Base-by-base conservation (phyloP, 2,329 filamentous ascomycete genomes). In the Fusarium pilosicola region DNA sequence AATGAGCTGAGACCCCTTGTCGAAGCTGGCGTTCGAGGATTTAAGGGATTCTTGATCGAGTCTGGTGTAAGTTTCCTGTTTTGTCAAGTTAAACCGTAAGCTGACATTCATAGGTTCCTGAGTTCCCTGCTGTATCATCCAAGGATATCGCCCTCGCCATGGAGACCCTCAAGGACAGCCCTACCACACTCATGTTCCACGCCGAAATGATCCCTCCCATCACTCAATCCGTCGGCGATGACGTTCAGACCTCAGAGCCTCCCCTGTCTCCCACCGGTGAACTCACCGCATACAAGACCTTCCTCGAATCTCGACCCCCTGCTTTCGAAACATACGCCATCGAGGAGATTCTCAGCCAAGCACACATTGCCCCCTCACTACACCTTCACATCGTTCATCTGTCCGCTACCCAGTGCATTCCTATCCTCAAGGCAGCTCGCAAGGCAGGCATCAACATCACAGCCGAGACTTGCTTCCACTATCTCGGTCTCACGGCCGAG, bases 121-220 rank as follows among this genome's bases (percentile, higher is more conserved):
- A 99, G 80, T 99, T 99, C 81, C 96, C 96, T 0, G 94, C 95
- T 32, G 92, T 98, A n/a, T 93, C 93, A 0, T 88, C 93, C 3
- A 82, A 84, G 20, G 96, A 98, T 81, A 93, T 98, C 65, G 86
- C 89, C 3, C 88, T 93, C 44, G 95, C 93, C 48, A 95, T 99
- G 89, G 86, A 86, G 36, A 93, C 92, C 52, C 89, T 99, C 70
- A 93, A 93, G 69, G 91, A 94, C 76, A 89, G 92, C 61, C 89
- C 94, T 24, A 98, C 96, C 5, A 97, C 95, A 1, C 90, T 98
- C 77, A 98, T 99, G 96, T 99, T 99, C 85, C 96, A 99, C 80
- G 96, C 96, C 64, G 96, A 99, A 83, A 98, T 98, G 95, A 92
- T 97, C 18, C 95, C 96, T n/a, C 94, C 94, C 24, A 93, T 95